phyloP scores from a whole-genome alignment of 768 basidiomycete species.

The Tephrocybe sp. region DNA sequence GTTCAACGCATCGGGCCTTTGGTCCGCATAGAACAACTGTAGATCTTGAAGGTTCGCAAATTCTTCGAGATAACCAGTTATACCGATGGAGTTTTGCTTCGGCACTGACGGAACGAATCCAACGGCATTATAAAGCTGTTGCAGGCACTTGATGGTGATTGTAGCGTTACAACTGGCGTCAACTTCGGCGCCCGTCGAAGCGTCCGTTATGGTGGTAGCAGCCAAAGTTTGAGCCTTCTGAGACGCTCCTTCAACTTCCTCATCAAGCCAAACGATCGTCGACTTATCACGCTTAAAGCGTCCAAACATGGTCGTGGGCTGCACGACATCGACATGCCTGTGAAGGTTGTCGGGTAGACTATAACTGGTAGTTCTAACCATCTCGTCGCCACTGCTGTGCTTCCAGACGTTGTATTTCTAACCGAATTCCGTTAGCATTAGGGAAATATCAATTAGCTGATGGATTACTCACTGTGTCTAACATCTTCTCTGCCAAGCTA shows the following conservation, averaged over 20 bases:
- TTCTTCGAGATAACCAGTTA: slow-evolving; percentile 55
- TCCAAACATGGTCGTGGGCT: slow-evolving; percentile 63
- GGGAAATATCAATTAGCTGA: not conserved
- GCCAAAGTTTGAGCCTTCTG: slow-evolving; percentile 10
- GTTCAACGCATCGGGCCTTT: slow-evolving; percentile 46
- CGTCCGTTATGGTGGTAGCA: slow-evolving; percentile 15
- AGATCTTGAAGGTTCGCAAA: slow-evolving; percentile 56
- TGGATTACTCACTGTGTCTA: slow-evolving; percentile 55
- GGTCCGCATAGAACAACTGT: slow-evolving; percentile 47
- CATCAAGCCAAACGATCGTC: slow-evolving; percentile 28
- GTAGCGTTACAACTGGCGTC: slow-evolving; percentile 48
- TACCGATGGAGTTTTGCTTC: slow-evolving; percentile 47
- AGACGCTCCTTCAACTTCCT: slow-evolving; percentile 15
- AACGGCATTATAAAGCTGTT: slow-evolving; percentile 54
- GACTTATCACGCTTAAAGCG: slow-evolving; percentile 42
- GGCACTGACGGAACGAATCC: slow-evolving; percentile 41
- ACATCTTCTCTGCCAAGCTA: slow-evolving; percentile 62
- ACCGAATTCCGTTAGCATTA: not conserved
- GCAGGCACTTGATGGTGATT: slow-evolving; percentile 54
- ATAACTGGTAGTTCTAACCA: slow-evolving; percentile 66
- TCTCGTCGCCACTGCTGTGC: slow-evolving; percentile 36
- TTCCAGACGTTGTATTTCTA: slow-evolving; percentile 67
- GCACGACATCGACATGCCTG: slow-evolving; percentile 61
- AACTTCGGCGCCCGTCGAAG: slow-evolving; percentile 35
- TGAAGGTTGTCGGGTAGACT: slow-evolving; percentile 60